Evolutionary conservation across 2,329 filamentous ascomycete species (phyloP).

Genomic region (Ampelomyces quisqualis): DNA sequence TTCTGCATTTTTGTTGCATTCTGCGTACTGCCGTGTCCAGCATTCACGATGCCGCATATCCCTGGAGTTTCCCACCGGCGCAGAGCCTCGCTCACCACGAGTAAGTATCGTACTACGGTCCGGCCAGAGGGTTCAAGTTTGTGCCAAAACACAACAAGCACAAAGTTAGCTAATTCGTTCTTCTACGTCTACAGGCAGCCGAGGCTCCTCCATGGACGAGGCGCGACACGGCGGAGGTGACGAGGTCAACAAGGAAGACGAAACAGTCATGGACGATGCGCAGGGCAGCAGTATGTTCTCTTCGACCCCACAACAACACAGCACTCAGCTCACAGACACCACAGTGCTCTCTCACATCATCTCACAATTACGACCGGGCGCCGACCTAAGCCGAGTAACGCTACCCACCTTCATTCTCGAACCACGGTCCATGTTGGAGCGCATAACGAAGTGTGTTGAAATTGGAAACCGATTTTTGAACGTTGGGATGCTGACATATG

Average conservation of each 20-base stretch:
- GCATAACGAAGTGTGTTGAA: slow-evolving; percentile 88
- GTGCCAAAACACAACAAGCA: slow-evolving; percentile 4
- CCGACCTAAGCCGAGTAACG: slow-evolving; percentile 90
- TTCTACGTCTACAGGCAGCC: slow-evolving; percentile 34
- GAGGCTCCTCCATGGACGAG: slow-evolving; percentile 47
- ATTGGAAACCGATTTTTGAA: no score
- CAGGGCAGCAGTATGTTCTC: slow-evolving; percentile 80
- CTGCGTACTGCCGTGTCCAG: no score
- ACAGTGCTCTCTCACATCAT: slow-evolving; percentile 95
- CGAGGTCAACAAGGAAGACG: slow-evolving; percentile 59
- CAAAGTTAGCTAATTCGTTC: slow-evolving; percentile 18
- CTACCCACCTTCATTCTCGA: slow-evolving; percentile 97
- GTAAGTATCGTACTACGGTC: slow-evolving; percentile 25
- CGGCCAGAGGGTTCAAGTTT: slow-evolving; percentile 7
- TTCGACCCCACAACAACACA: background rate
- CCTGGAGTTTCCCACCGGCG: slow-evolving; percentile 27
- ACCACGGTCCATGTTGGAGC: slow-evolving; percentile 94
- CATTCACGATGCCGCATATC: slow-evolving; percentile 44
- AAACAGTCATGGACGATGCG: slow-evolving; percentile 81
- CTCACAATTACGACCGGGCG: slow-evolving; percentile 90
- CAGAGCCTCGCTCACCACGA: slow-evolving; percentile 29
- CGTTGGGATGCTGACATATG: slow-evolving; percentile 17
- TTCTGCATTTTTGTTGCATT: background rate
- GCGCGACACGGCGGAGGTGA: slow-evolving; percentile 39
- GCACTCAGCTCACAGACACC: slow-evolving; percentile 16